Base-by-base conservation (phyloP, 2,329 filamentous ascomycete genomes). In the Alternaria novae-zelandiae region DNA sequence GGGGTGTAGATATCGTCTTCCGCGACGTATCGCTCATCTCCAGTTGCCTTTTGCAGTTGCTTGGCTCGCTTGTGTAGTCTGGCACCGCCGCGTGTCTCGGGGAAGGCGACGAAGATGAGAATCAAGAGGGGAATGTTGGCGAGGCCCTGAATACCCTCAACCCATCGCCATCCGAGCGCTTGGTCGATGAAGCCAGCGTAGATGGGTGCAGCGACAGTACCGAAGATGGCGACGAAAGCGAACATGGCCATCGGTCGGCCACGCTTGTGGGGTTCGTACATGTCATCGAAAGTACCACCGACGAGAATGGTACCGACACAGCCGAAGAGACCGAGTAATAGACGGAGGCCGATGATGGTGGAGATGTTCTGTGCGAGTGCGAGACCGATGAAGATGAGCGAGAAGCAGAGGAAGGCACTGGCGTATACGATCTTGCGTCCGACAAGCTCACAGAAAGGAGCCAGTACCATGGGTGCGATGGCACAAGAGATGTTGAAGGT, bases 171-270 rank as follows among this genome's bases (percentile, higher is more conserved):
- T 57, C 84, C 84, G 21, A 86, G 77, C 44, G 82, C 76, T 70
- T 85, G 78, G 71, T 86, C 83, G 70, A 86, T 85, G 78, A 86
- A 86, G 46, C 84, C 83, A 50, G 84, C 83, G 70, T 86, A 86
- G 68, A 86, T 85, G 43, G 85, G 85, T 4, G 85, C 85, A 6
- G 79, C 83, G 25, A 86, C 84, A 10, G 85, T 86, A 47, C 85
- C 85, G 60, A 74, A 74, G 23, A 74, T 73, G 21, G 72, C 71
- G 28, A 74, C 65, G 60, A 74, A 74, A 30, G 60, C 64, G 67
- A 74, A 74, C 72, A 74, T 74, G 36, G 72, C 72, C 72, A 74
- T 74, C 7, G 72, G 72, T 5, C 71, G 68, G 20, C 72, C 72
- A 12, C 72, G 70, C 30, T 71, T 68, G 45, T 74, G 70, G 3